Evolutionary conservation across 2,329 filamentous ascomycete species (phyloP), one percentile per base, ranked within the genome.

Genomic region (Monosporascus sp.): DNA sequence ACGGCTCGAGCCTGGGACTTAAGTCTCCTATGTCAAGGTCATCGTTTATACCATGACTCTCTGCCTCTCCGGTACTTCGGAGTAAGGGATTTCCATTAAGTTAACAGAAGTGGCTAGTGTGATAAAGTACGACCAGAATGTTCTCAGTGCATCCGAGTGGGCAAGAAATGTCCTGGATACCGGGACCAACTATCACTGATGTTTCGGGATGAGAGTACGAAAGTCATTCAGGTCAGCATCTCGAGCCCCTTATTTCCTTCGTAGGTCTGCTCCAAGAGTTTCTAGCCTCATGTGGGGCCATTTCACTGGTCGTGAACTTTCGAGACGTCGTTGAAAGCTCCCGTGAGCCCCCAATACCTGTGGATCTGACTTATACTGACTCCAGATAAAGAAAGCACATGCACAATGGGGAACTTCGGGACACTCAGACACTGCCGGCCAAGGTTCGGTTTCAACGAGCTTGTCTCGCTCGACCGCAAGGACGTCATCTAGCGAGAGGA

Each of bases 201-300:
- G 77, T 87, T 87, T 64, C 80, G 83, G 38, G 82, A 87, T 70
- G 82, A 87, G 68, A 86, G 80, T 61, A 79, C 74, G 60, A 81
- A 84, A 61, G 82, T 86, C 46, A 79, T 82, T 26, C 76, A 76
- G 31, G 31, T 35, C 11, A 35, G 31, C 11, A 35, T 35, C 31
- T 35, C 14, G 9, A 35, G 11, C 11, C 11, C 31, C 9, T 35
- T 35, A 4, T 35, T 5, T 35, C 11, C 9, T 35, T 35, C 9
- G 5, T 14, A 35, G 31, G 11, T 35, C 31, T 35, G 9, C 11
- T 14, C 11, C 11, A 35, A 14, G 31, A 14, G 11, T 2, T 35
- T 35, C 27, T 35, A 35, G 11, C 9, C 27, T 14, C 31, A 1
- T 11, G 3, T 31, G 4, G 31, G 9, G 9, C 31, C 4, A 14